Base-by-base conservation (phyloP, 495 filamentous ascomycete species). In the Platismatia glauca region DNA sequence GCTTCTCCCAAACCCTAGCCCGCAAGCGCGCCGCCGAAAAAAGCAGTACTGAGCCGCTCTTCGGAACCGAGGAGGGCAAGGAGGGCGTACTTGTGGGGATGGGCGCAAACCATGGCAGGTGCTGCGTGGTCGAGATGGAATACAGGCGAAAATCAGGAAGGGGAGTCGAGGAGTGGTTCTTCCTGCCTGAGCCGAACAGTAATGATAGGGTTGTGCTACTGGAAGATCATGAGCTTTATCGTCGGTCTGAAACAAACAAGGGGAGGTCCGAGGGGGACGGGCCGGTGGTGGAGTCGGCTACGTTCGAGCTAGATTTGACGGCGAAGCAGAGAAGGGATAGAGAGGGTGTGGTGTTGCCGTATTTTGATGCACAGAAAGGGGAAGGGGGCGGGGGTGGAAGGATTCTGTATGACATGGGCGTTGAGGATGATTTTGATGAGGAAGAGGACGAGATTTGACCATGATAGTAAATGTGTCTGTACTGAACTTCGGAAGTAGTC, bases 401-500 rank as follows among this genome's bases (percentile, higher is more conserved):
- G 64, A 98, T 98, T 59, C 69, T 98, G 68, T 97, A 97, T 76
- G 92, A 96, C 58, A 94, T 97, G 86, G 94, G 93, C 35, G 82
- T 83, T 58, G 95, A 96, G 77, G 94, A 98, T 77, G 95, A 98
- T 74, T 98, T 96, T 73, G 94, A 98, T 71, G 94, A 97, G 64
- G 95, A 97, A 75, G 95, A 98, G 71, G 94, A 98, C 79, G 95
- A 98, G 29, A 91, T 29, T 27, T 50, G 12, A 12, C n/a, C n/a
- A n/a, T n/a, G n/a, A n/a, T n/a, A n/a, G n/a, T n/a, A n/a, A n/a
- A n/a, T n/a, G n/a, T n/a, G n/a, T n/a, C n/a, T n/a, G n/a, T n/a
- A n/a, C n/a, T n/a, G n/a, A n/a, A n/a, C n/a, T n/a, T n/a, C n/a
- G n/a, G n/a, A n/a, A n/a, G n/a, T n/a, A n/a, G n/a, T n/a, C n/a